Base-by-base conservation (phyloP, 345 rosid genomes). In the Eucalyptus brandiana region DNA sequence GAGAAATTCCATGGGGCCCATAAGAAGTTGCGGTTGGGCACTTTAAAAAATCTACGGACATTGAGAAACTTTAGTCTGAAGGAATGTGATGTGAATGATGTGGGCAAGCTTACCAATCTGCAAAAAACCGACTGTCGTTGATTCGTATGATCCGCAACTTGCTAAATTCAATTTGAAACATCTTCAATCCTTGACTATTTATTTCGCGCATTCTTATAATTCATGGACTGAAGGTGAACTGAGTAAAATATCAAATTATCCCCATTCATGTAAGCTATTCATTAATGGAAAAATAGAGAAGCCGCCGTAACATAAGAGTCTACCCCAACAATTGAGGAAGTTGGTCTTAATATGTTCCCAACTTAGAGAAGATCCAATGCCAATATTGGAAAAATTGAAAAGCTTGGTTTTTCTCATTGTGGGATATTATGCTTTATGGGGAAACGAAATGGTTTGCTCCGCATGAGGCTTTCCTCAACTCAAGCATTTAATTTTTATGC, bases 301-400 rank as follows among this genome's bases (percentile, higher is more conserved):
- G 90, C 86, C 90, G 32, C 93, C 93, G 26, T 90, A 67, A 81
- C 65, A 88, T 87, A 58, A 87, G 50, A 88, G 90, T 3, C 90
- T 92, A 89, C 92, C 94, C 87, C 72, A 90, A 24, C 85, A 89
- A 47, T 90, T 94, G 49, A 65, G 93, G 65, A 91, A 93, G 88
- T 45, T 94, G 60, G 89, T 91, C 45, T 69, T 94, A 56, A 88
- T 87, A 80, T 86, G 89, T 51, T 92, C 95, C 48, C 86, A 44
- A n/a, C 89, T 95, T 65, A 0, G 2, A 12, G 94, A 91, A 58
- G 95, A 92, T 72, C 95, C 95, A 13, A 94, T 95, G 93, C 88
- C 90, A 56, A 91, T 90, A 34, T 91, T 95, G 37, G 94, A 90
- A 87, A 94, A 92, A 90, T 87, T 95, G 90, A 94, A 91, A 21